phyloP scores from a whole-genome alignment of 2,329 filamentous ascomycete species.

The Diaporthe sp. region DNA sequence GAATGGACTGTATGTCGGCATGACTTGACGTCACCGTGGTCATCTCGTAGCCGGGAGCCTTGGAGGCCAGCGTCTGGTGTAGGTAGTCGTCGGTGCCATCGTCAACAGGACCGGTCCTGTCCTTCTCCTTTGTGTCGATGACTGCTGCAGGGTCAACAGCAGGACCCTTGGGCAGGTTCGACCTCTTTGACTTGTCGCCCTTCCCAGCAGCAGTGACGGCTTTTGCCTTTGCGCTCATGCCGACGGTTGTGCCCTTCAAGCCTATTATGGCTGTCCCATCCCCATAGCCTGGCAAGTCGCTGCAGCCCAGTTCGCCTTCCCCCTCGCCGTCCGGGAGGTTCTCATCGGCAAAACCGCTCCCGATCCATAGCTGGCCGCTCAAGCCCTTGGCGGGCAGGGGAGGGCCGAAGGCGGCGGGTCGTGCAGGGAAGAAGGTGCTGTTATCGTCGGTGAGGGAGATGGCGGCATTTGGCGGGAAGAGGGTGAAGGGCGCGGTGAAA shows the following conservation, averaged over 20 bases:
- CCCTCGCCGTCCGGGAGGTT: constrained; percentile 72
- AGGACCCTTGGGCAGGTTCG: constrained; percentile 50
- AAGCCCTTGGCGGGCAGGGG: constrained; percentile 80
- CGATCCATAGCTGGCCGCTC: constrained; percentile 93
- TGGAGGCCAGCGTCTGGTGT: constrained; percentile 65
- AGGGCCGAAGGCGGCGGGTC: constrained; percentile 94
- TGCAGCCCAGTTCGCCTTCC: constrained; percentile 93
- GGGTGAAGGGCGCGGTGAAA: constrained; percentile 82
- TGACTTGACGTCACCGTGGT: constrained; percentile 65
- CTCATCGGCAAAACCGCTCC: constrained; percentile 91
- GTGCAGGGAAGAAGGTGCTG: constrained; percentile 94
- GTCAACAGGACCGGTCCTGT: constrained; percentile 57
- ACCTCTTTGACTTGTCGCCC: constrained; percentile 54
- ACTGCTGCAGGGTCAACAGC: constrained; percentile 48
- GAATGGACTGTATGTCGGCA: constrained; percentile 91
- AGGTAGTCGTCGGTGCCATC: constrained; percentile 91
- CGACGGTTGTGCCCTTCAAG: constrained; percentile 60
- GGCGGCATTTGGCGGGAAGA: constrained; percentile 95
- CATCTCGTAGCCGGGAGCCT: constrained; percentile 52
- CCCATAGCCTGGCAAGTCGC: constrained; percentile 92
- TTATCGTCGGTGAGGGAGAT: constrained; percentile 98
- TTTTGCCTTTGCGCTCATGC: constrained; percentile 53
- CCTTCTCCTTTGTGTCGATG: constrained; percentile 47
- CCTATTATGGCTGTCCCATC: constrained; percentile 61
- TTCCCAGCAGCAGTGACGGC: constrained; percentile 48